Percentiles rank a stretch among this genome's conserved stretches.
These are phyloP conservation scores for Cupressus sempervirens DNA, from an alignment of 75 land plant genomes.

Conservation along the genomic window DNA sequence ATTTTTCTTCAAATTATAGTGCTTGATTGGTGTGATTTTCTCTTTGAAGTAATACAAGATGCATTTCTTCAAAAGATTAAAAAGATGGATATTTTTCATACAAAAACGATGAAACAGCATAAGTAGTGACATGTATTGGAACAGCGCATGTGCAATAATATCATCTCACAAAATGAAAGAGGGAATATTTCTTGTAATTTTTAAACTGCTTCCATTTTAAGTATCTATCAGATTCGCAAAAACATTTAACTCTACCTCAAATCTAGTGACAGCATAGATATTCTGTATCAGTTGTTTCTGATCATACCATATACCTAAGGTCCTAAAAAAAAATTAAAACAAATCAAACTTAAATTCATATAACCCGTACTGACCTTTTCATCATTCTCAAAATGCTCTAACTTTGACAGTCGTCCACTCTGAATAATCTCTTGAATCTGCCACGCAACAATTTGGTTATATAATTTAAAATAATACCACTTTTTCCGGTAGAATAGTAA, in stretches of 20 bases:
- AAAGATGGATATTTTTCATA: background rate
- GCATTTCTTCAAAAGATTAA: background rate
- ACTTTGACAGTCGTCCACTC: constrained; percentile 82
- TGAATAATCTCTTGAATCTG: constrained; percentile 92
- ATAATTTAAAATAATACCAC: background rate
- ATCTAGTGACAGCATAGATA: background rate
- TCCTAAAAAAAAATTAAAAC: background rate
- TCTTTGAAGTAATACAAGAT: background rate
- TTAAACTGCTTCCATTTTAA: background rate
- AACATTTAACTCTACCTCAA: background rate
- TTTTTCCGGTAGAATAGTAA: background rate
- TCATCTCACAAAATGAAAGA: background rate
- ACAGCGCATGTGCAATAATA: background rate
- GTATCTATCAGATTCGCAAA: background rate
- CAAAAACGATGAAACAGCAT: background rate
- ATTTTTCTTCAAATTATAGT: background rate
- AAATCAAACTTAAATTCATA: background rate
- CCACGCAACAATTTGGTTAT: background rate
- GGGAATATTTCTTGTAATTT: background rate
- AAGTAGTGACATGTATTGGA: background rate
- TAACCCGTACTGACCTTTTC: constrained; percentile 52
- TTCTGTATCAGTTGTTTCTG: background rate
- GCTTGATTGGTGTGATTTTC: background rate
- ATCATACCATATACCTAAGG: background rate
- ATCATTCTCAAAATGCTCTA: constrained; percentile 90